Base-by-base conservation (phyloP, 2,329 filamentous ascomycete genomes). In the Aureobasidium namibiae region DNA sequence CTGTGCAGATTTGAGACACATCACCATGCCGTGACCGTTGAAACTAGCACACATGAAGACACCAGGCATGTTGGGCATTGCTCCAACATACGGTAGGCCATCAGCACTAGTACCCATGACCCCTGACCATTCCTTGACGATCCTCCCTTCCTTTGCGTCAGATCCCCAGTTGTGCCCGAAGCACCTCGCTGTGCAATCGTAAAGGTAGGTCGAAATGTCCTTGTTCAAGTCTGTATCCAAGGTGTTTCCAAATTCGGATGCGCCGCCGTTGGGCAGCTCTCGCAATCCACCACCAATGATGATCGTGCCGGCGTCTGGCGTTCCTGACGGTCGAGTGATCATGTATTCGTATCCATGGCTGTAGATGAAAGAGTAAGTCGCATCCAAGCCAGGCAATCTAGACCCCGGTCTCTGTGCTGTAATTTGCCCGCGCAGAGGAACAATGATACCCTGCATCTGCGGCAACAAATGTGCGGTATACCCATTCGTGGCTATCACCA, bases 271-370 rank as follows among this genome's bases (percentile, higher is more conserved):
- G 0, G 71, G 67, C 2, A 76, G 71, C 46, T 73, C 73, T 0
- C 69, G 73, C 6, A 82, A 67, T 0, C 81, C 84, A 16, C 85
- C 85, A 0, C 85, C 85, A 14, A 87, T 84, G 31, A 88, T 71
- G 29, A 88, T 78, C 59, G 82, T 78, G 26, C 80, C 78, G 2
- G 69, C 72, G 23, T 73, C 70, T 18, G 62, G 64, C 2, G 76
- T 74, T 0, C 76, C 76, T n/a, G 73, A 69, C 0, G 79, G 79
- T 1, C 82, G 76, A 1, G 81, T 77, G 9, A 88, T 80, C 77
- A 88, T 82, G 69, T 88, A 89, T 61, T 88, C 86, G 66, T 85
- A 87, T 0, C 84, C 82, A 24, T 73, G 70, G 1, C 75, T 74
- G 66, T 83, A 84, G 26, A 86, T 80, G 63, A 88, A 84, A 21